Percentiles rank a stretch among this genome's conserved stretches.
phyloP scores from a whole-genome alignment of 2,329 filamentous ascomycete species.

The Xylariaceae sp. region DNA sequence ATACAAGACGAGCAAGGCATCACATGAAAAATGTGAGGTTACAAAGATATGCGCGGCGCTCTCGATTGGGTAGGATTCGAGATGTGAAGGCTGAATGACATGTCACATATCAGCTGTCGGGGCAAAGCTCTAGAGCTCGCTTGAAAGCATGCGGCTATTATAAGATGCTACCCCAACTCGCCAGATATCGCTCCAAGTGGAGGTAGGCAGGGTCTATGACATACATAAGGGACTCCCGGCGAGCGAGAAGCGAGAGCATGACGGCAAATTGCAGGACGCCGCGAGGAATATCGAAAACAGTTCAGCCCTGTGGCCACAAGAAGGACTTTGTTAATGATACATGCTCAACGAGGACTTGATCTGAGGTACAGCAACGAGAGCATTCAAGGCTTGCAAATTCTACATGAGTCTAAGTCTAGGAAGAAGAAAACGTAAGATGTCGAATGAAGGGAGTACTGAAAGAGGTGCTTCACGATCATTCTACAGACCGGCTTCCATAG shows the following conservation, averaged over 20 bases:
- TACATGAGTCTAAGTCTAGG: not conserved
- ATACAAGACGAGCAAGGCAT: not conserved
- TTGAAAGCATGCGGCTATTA: not conserved
- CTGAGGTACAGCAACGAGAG: no score
- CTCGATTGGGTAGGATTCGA: not conserved
- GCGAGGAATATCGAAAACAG: not conserved
- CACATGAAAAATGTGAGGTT: not conserved
- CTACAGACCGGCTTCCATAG: conserved; percentile 31
- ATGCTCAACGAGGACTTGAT: no score
- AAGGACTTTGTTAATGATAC: no score
- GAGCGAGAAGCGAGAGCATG: not conserved
- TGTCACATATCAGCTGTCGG: not conserved
- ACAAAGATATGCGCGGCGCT: not conserved
- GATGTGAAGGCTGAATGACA: not conserved
- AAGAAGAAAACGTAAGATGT: not conserved
- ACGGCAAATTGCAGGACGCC: not conserved
- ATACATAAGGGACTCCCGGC: not conserved
- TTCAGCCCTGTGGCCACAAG: no score
- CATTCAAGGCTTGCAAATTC: not conserved
- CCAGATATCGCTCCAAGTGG: not conserved
- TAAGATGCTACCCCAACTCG: not conserved
- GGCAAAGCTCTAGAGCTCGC: not conserved
- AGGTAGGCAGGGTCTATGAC: not conserved
- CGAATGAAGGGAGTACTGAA: not conserved
- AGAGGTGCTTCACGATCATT: not conserved